Evolutionary conservation across 2,329 filamentous ascomycete species (phyloP).

Genomic region (Neospermospora avenae): DNA sequence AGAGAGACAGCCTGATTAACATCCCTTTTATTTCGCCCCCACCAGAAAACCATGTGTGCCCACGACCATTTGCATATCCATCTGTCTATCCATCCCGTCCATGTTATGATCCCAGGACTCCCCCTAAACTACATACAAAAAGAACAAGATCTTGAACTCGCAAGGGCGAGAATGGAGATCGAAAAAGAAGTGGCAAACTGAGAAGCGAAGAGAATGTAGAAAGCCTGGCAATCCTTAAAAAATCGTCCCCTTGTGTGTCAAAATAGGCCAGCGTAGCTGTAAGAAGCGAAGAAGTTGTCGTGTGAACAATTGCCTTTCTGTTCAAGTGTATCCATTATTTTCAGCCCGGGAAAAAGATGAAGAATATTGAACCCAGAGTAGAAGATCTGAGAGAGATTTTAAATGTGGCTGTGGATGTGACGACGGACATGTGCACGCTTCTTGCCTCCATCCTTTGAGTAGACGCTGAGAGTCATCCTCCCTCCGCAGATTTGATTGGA

Average conservation of each 20-base stretch:
- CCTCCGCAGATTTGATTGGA: conserved; percentile 49
- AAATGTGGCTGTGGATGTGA: conserved; percentile 7
- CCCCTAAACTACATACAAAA: conserved; percentile 5
- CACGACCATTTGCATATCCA: not conserved
- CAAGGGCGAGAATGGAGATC: not conserved
- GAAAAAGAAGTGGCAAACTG: not conserved
- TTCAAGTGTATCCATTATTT: not conserved
- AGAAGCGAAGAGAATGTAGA: not conserved
- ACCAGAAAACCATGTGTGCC: not conserved
- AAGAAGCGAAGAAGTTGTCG: conserved; percentile 1
- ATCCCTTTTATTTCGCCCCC: not conserved
- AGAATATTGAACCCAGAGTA: not conserved
- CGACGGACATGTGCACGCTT: not conserved
- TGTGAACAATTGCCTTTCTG: not conserved
- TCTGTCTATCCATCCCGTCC: not conserved
- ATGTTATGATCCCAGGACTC: not conserved
- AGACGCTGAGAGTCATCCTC: conserved; percentile 44
- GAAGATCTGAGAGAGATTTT: conserved; percentile 2
- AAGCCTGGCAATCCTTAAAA: not conserved
- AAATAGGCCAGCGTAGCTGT: conserved; percentile 4
- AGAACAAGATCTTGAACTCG: not conserved
- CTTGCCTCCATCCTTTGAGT: conserved; percentile 21
- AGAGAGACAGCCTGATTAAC: not conserved
- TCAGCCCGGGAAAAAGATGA: not conserved
- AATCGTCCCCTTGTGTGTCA: not conserved